These are phyloP conservation scores for Fragilaria crotonensis DNA, from an alignment of 108 stramenopile genomes.

Conservation along the genomic window DNA sequence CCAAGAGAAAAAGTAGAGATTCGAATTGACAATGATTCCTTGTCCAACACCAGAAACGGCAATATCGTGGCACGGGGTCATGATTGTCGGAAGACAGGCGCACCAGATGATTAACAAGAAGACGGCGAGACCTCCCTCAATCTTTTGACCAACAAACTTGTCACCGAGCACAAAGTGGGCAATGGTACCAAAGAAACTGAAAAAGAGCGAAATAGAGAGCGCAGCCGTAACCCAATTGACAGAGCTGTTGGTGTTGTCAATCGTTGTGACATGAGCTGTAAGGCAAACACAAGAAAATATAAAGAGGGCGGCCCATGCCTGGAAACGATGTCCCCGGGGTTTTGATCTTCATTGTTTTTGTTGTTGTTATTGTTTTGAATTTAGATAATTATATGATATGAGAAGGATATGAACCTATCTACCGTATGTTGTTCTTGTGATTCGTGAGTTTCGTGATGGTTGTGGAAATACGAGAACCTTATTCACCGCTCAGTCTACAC, in stretches of 20 bases:
- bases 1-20: slow-evolving; percentile 44
- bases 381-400: no score
- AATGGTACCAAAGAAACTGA: slow-evolving; percentile 1
- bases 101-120: slow-evolving; percentile 27
- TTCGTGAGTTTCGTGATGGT: no score
- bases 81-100: slow-evolving; percentile 23
- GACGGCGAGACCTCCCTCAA: slow-evolving; percentile 10
- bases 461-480: no score
- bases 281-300: slow-evolving; percentile 20
- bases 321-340: slow-evolving; percentile 25
- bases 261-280: slow-evolving; percentile 6
- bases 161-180: slow-evolving; percentile 9
- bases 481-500: no score
- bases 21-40: slow-evolving; percentile 23
- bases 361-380: no score
- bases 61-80: slow-evolving; percentile 27
- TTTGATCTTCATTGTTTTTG: no score
- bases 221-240: slow-evolving; percentile 18
- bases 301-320: slow-evolving; percentile 23
- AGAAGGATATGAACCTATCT: no score
- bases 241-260: neutral
- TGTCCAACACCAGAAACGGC: slow-evolving; percentile 11
- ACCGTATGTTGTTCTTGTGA: no score
- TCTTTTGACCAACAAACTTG: slow-evolving; percentile 11
- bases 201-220: slow-evolving; percentile 8